phyloP scores from a whole-genome alignment of 371 early-diverging fungal species.

The Mucor mucedo region DNA sequence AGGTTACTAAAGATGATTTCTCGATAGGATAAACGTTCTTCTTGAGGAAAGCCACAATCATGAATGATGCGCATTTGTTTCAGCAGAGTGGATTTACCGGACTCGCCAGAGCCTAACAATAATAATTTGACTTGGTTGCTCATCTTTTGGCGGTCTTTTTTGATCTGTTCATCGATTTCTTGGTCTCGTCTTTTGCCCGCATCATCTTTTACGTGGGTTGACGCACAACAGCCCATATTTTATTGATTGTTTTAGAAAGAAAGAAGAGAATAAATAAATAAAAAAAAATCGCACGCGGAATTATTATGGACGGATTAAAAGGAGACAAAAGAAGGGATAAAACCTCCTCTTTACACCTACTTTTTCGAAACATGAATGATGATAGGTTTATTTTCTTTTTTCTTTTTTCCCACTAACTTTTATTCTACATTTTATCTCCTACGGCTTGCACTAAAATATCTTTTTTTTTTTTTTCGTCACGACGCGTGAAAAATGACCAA shows the following conservation, averaged over 20 bases:
- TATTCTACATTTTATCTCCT: no score
- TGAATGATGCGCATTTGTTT: slow-evolving; percentile 98
- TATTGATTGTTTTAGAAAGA: background rate
- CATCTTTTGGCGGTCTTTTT: slow-evolving; percentile 75
- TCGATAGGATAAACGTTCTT: slow-evolving; percentile 88
- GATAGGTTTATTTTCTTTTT: no score
- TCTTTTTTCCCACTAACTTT: no score
- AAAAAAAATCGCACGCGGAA: no score
- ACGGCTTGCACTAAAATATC: no score
- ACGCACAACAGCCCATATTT: slow-evolving; percentile 84
- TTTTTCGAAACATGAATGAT: no score
- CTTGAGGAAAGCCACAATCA: slow-evolving; percentile 84
- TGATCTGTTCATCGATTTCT: slow-evolving; percentile 88
- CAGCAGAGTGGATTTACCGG: slow-evolving; percentile 95
- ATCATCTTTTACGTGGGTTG: slow-evolving; percentile 57
- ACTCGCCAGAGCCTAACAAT: slow-evolving; percentile 96
- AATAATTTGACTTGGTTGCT: slow-evolving; percentile 94
- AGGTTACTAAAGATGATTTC: slow-evolving; percentile 94
- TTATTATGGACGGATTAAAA: no score
- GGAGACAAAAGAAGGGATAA: no score
- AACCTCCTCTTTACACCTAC: no score
- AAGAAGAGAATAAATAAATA: background rate
- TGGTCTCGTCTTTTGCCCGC: slow-evolving; percentile 48
- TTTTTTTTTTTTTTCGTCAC: background rate
- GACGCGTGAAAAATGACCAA: slow-evolving; percentile 12